A percentile compares a stretch with the other conserved stretches of the same genome.
Conservation (phyloP, 2,329 filamentous ascomycete species). For the Aspergillus arachidicola region DNA sequence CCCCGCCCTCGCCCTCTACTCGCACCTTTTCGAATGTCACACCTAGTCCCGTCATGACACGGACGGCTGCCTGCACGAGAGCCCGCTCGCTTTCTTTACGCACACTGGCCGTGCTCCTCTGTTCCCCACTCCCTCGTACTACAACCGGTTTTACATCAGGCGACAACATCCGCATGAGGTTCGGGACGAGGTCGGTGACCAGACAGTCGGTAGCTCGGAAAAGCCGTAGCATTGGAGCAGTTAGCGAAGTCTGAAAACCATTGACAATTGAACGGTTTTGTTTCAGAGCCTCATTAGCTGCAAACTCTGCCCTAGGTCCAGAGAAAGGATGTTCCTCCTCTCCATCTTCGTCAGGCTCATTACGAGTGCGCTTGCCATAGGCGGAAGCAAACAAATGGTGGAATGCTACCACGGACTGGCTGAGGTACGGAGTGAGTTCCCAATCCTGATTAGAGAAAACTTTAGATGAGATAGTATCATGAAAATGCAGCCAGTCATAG, state of each 20-base stretch:
- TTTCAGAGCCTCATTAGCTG: conserved; percentile 78
- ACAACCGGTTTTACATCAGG: conserved; percentile 91
- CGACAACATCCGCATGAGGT: conserved; percentile 78
- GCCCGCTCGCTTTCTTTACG: conserved; percentile 81
- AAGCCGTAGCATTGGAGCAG: conserved; percentile 70
- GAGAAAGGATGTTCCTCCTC: conserved; percentile 71
- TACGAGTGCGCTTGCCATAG: conserved; percentile 49
- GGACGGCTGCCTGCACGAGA: conserved; percentile 78
- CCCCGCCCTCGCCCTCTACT: conserved; percentile 69
- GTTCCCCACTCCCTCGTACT: conserved; percentile 68
- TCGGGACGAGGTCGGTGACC: conserved; percentile 81
- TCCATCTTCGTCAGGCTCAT: conserved; percentile 47
- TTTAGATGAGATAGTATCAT: conserved; percentile 77
- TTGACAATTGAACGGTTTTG: conserved; percentile 74
- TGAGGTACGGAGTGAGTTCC: conserved; percentile 86
- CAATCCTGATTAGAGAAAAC: conserved; percentile 87
- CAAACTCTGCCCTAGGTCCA: conserved; percentile 78
- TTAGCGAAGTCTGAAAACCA: conserved; percentile 71
- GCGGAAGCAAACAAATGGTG: conserved; percentile 87
- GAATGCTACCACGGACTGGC: conserved; percentile 83
- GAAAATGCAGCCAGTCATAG: conserved; percentile 95
- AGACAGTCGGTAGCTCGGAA: conserved; percentile 81
- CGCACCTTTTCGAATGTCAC: conserved; percentile 79
- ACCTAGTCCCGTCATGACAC: conserved; percentile 80
- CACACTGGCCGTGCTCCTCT: conserved; percentile 75